Evolutionary conservation across 2,329 filamentous ascomycete genomes (phyloP).

Genomic region (Hypoxylon sp.): DNA sequence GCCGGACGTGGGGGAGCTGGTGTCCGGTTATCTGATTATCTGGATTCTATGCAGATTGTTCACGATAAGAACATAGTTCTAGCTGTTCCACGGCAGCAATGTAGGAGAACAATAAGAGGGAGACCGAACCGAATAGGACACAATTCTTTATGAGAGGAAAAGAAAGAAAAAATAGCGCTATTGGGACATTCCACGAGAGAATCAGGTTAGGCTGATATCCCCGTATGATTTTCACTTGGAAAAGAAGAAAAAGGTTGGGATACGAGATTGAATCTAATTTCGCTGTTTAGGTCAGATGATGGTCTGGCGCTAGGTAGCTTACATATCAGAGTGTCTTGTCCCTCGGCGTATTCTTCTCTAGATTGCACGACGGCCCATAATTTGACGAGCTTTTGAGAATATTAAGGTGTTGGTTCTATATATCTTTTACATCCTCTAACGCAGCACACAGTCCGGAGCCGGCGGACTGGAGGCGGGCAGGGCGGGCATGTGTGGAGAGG

Average conservation of each 20-base stretch:
- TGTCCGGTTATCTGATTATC: constrained; percentile 7
- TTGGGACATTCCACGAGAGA: too few relatives aligned
- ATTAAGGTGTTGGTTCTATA: too few relatives aligned
- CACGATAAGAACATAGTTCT: constrained; percentile 22
- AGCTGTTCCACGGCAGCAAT: constrained; percentile 14
- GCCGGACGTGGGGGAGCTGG: constrained; percentile 17
- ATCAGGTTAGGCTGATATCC: not conserved
- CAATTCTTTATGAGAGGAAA: not conserved
- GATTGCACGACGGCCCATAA: too few relatives aligned
- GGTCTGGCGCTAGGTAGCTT: not conserved
- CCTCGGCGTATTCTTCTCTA: too few relatives aligned
- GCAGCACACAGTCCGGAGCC: not conserved
- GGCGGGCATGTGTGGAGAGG: not conserved
- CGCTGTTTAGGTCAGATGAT: constrained; percentile 21
- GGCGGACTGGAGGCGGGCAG: constrained; percentile 5
- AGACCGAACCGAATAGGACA: constrained; percentile 7
- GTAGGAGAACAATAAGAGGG: constrained; percentile 5
- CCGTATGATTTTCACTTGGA: not conserved
- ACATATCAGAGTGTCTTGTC: too few relatives aligned
- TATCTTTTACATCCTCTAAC: not conserved
- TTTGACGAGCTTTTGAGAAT: too few relatives aligned
- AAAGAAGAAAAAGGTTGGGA: constrained; percentile 7
- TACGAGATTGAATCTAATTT: constrained; percentile 23
- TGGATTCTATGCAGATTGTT: constrained; percentile 5
- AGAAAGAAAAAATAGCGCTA: not conserved